phyloP scores from a whole-genome alignment of 805 yeast genomes.

The Candida insectalens region DNA sequence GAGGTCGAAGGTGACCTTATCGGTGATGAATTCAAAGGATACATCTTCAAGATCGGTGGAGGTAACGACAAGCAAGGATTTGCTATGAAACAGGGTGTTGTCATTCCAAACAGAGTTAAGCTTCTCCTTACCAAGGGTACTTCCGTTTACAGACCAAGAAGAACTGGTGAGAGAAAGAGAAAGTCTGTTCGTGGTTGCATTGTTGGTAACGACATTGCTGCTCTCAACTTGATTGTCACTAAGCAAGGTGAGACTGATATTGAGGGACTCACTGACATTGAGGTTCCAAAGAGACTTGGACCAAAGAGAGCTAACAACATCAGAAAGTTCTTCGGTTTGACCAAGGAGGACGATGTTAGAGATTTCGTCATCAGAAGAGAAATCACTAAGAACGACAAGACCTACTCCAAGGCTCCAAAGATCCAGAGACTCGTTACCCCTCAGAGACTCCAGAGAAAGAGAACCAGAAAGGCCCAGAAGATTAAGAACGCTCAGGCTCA shows the following conservation, averaged over 20 bases:
- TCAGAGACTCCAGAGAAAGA: conserved; percentile 98
- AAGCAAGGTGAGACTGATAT: conserved; percentile 97
- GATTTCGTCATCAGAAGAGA: conserved; percentile 96
- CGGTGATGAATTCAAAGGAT: conserved; percentile 99
- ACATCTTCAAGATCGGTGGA: conserved; percentile 97
- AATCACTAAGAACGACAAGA: conserved; percentile 94
- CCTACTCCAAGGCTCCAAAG: conserved; percentile 99
- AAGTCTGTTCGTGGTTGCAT: conserved; percentile 99
- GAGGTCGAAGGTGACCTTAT: conserved; percentile 98
- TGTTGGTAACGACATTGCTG: conserved; percentile 95
- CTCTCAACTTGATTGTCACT: conserved; percentile 82
- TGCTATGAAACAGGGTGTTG: conserved; percentile 99
- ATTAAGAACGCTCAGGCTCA: conserved; percentile 95
- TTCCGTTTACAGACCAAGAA: conserved; percentile 99
- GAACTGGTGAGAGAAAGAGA: conserved; percentile 99
- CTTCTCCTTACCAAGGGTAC: conserved; percentile 86
- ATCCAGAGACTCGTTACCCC: conserved; percentile 99
- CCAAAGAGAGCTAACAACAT: conserved; percentile 99
- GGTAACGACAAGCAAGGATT: conserved; percentile 99
- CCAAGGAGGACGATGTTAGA: conserved; percentile 89
- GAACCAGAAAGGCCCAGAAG: conserved; percentile 90
- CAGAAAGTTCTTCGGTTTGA: conserved; percentile 98
- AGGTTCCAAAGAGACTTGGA: conserved; percentile 98
- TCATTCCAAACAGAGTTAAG: conserved; percentile 99
- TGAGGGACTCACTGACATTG: conserved; percentile 89